Base-by-base conservation (phyloP, 441 rosid genomes). In the Gossypium schwendimanii region DNA sequence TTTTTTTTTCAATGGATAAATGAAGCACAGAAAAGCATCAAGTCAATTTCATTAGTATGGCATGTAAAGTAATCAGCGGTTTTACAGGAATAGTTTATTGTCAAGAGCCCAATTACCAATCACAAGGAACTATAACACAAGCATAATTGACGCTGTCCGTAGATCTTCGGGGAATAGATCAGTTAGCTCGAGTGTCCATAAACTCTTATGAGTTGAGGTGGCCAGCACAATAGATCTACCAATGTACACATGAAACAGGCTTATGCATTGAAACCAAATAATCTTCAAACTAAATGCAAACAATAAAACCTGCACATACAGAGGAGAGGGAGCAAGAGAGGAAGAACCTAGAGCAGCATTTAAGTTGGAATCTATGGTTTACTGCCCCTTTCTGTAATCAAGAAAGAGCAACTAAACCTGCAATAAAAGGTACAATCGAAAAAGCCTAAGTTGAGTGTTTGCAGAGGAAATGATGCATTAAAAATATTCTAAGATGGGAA, bases 171-270 rank as follows among this genome's bases (percentile, higher is more conserved):
- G 55, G 53, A 61, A 47, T 33, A 52, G 44, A 67, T 45, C 60
- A 4, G 64, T 50, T 63, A 23, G 67, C 59, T 67, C 20, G 26
- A 36, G 14, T 15, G 66, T 36, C 63, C 47, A 10, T 15, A 70
- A 21, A 58, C 55, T 69, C 62, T 33, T 45, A 61, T 45, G 59
- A 21, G 23, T 64, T 26, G 23, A 58, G 33, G 18, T 18, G 59
- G 28, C 60, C 63, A 78, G 52, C 69, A 54, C 28, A 10, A 10
- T n/a, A 20, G 54, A 76, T 73, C 80, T 76, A 71, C 36, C 24
- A 54, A 24, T 49, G 28, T 24, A 15, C 36, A 55, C 23, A 73
- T 44, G 57, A 73, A 70, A 63, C 68, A 10, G 24, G 58, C 21
- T 75, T 70, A 50, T 36, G 47, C 70, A 62, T 20, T 18, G 61